Evolutionary conservation across 768 basidiomycete genomes (phyloP), one percentile per base, ranked within the genome.

Genomic region (Suillus weaverae): DNA sequence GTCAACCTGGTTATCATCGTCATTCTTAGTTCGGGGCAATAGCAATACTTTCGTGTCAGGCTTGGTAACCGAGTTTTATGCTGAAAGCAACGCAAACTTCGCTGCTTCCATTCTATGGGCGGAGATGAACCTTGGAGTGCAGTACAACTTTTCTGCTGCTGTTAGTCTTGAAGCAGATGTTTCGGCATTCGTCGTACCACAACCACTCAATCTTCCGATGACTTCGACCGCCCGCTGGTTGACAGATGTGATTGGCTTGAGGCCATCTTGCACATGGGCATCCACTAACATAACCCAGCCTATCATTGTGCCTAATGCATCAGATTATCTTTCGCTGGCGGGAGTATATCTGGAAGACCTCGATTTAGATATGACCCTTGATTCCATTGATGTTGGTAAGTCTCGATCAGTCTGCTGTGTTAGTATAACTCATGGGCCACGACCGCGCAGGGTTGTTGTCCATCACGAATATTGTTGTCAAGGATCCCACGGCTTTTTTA

Each of bases 171-270:
- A 71, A 9, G 41, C 68, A 0, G 68, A 67, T 4, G 65, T 69
- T 41, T 36, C 57, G 0, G 69, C 69, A 2, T 73, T 59, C 46
- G 67, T 75, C 35, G 66, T 60, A 0, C 74, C 74, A 13, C 9
- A 35, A 3, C 74, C 74, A 18, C 44, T 67, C 33, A 35, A 70
- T 35, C 51, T 75, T 1, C 14, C 69, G 13, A 66, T 62, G 10
- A 48, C 69, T 2, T 73, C 68, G 16, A 66, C n/a, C 5, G 70
- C 73, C 20, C 71, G 75, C 61, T 75, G 73, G 75, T 38, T 76
- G 30, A 66, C 69, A 26, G 75, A 75, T 54, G 73, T 76, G 26
- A 66, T 71, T 5, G 69, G 67, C 48, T 36, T 76, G 46, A 74
- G 71, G 35, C 74, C 74, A 3, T 59, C 56, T 3, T 75, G 74